A percentile compares a stretch with the other conserved stretches of the same genome.
Evolutionary conservation across 805 yeast species (phyloP).

Genomic region (Candida germanica): DNA sequence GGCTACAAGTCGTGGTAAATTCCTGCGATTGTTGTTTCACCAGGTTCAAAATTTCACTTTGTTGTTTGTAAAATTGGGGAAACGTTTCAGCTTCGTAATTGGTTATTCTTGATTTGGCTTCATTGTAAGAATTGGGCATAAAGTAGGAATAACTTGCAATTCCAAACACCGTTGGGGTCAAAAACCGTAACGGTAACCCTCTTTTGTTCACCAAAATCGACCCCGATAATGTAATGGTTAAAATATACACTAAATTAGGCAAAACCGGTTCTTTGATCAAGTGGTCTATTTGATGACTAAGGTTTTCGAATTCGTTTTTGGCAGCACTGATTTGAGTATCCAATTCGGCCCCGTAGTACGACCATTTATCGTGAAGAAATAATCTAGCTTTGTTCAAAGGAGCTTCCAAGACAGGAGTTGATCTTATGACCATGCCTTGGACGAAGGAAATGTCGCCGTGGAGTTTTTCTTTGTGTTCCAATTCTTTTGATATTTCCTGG

Average conservation of each 20-base stretch:
- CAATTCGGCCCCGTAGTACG: conserved; percentile 40
- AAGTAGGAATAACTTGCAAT: conserved; percentile 40
- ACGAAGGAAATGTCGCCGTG: conserved; percentile 41
- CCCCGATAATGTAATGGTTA: conserved; percentile 55
- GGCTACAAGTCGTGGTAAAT: conserved; percentile 10
- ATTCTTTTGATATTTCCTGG: conserved; percentile 31
- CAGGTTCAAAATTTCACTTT: conserved; percentile 15
- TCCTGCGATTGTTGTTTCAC: conserved; percentile 11
- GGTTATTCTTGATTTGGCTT: conserved; percentile 23
- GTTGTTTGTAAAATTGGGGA: conserved; percentile 32
- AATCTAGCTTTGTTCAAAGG: conserved; percentile 39
- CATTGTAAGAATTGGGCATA: conserved; percentile 50
- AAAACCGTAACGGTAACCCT: conserved; percentile 47
- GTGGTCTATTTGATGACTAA: conserved; percentile 28
- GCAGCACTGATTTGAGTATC: conserved; percentile 46
- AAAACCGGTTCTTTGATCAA: conserved; percentile 51
- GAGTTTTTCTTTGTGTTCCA: conserved; percentile 36
- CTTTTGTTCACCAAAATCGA: conserved; percentile 51
- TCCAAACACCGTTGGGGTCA: conserved; percentile 52
- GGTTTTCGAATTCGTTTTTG: conserved; percentile 37
- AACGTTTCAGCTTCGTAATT: conserved; percentile 24
- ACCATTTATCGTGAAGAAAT: conserved; percentile 34
- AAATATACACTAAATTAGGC: conserved; percentile 52
- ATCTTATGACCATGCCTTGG: conserved; percentile 54
- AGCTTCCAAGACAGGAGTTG: conserved; percentile 46